Base-by-base conservation (phyloP, 176 grass and related monocot genomes). In the Eremochloa ophiuroides region DNA sequence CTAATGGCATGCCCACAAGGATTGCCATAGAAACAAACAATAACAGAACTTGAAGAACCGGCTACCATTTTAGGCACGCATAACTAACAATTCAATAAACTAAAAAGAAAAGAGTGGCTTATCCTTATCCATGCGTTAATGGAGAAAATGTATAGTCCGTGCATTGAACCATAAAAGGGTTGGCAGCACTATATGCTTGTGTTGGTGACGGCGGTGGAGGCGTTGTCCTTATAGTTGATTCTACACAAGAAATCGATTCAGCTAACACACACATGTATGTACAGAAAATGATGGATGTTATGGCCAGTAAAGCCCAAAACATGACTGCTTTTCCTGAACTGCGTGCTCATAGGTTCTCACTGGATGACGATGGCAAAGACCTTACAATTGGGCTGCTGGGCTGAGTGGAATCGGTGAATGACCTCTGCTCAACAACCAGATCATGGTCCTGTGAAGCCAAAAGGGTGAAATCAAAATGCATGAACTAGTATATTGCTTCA, bases 81-180 rank as follows among this genome's bases (percentile, higher is more conserved):
- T 18, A 71, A 64, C 35, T 64, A 62, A 5, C 5, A 22, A 47
- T n/a, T 63, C 25, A 35, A 27, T 18, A 76, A 15, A 40, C 17
- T 35, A n/a, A n/a, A 28, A 61, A 71, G 27, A 67, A 10, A 56
- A 62, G 80, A 34, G 5, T 43, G 38, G 2, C 5, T n/a, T 25
- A 61, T 81, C 14, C 73, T 82, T 94, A 98, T 93, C 96, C 92
- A 98, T 61, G 93, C 96, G 74, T 95, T 89, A 41, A 94, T 71
- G 69, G 90, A 86, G 90, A 98, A n/a, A 95, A 88, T 91, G 92
- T 82, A 98, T 89, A 82, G 90, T 87, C 56, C 74, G 71, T 37
- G 70, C 71, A 85, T 98, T 88, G 10, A 95, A 77, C 48, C 87
- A 68, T 72, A 95, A 84, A n/a, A n/a, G 92, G 77, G 41, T 79